These are phyloP conservation scores for Tulasnella sp. DNA, from an alignment of 768 basidiomycete genomes.

Conservation along the genomic window DNA sequence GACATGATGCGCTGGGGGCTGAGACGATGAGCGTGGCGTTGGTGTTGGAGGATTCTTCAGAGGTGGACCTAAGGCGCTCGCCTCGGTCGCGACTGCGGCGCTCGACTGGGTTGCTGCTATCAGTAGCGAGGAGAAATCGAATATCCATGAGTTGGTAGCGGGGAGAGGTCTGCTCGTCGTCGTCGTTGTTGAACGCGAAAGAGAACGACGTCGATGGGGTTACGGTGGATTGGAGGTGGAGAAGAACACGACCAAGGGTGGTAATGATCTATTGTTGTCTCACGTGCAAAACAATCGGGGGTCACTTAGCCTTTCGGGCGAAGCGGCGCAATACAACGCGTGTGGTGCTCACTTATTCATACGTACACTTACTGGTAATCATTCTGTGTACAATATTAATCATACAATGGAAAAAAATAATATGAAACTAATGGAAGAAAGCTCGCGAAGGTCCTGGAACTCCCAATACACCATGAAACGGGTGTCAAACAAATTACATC, in stretches of 20 bases:
- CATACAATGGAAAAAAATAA: too few relatives aligned
- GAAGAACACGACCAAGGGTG: background rate
- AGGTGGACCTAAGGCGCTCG: conserved; percentile 10
- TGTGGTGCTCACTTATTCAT: too few relatives aligned
- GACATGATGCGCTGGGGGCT: background rate
- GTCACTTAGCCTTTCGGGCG: too few relatives aligned
- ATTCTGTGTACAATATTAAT: too few relatives aligned
- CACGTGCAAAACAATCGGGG: too few relatives aligned
- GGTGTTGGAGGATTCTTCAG: conserved; percentile 5
- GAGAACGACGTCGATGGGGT: background rate
- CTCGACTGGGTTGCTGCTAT: background rate
- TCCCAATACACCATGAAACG: too few relatives aligned
- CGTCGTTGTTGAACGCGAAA: background rate
- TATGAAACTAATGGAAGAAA: too few relatives aligned
- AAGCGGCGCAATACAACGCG: background rate
- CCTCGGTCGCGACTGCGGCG: background rate
- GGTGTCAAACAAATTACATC: background rate
- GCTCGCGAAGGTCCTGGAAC: too few relatives aligned
- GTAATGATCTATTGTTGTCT: too few relatives aligned
- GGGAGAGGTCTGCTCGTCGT: background rate
- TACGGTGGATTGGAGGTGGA: background rate
- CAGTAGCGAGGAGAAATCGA: conserved; percentile 12
- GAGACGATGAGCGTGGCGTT: background rate
- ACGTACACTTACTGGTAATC: too few relatives aligned
- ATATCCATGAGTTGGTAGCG: conserved; percentile 4